A percentile compares a stretch with the other conserved stretches of the same genome.
Evolutionary conservation across 2,329 filamentous ascomycete species (phyloP).

Genomic region (Fusarium sp.): DNA sequence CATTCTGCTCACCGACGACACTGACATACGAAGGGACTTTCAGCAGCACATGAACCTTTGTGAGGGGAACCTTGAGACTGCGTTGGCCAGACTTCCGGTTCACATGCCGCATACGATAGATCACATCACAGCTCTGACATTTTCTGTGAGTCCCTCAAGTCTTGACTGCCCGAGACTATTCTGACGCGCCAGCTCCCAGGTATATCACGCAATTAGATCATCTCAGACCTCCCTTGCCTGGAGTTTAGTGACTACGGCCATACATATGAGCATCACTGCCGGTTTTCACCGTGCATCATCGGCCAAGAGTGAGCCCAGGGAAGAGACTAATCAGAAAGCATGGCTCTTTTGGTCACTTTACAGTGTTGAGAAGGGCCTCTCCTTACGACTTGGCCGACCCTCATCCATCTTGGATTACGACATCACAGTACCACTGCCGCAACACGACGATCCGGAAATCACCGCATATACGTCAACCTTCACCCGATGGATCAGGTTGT

Average conservation of each 20-base stretch:
- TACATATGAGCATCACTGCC: not conserved
- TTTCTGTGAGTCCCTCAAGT: not conserved
- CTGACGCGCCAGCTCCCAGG: not conserved
- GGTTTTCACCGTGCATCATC: constrained; percentile 3
- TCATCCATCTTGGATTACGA: not conserved
- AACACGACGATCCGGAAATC: not conserved
- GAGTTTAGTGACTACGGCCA: not conserved
- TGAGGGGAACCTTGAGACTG: not conserved
- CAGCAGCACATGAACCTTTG: not conserved
- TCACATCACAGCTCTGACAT: not conserved
- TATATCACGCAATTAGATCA: constrained; percentile 4
- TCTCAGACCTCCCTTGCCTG: not conserved
- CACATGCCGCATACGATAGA: not conserved
- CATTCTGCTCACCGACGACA: not conserved
- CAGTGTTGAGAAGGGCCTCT: not conserved
- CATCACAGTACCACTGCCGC: not conserved
- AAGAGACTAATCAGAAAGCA: not conserved
- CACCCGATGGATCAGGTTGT: not conserved
- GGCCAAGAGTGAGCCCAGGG: not conserved
- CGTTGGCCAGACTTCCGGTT: not conserved
- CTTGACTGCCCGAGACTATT: not conserved
- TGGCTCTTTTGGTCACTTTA: constrained; percentile 4
- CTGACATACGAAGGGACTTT: not conserved
- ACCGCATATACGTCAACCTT: not conserved
- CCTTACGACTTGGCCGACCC: not conserved